Conservation (phyloP, 2,329 filamentous ascomycete species). For the Epichloe hybrida region DNA sequence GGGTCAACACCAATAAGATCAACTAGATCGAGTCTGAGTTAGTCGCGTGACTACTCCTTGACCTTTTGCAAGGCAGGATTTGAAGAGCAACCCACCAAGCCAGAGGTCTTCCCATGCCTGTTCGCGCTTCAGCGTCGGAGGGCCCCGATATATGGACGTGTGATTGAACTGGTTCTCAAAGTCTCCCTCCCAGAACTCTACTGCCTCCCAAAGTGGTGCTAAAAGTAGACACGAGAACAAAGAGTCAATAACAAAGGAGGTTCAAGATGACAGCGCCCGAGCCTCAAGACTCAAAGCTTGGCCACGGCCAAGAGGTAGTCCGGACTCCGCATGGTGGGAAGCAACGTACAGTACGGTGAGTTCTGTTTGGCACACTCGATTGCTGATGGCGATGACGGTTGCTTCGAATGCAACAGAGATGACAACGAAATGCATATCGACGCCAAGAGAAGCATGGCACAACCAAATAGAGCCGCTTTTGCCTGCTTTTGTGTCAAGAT, state of each 20-base stretch:
- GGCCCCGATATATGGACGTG: neutral
- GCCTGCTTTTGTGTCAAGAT: neutral
- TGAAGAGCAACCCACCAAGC: neutral
- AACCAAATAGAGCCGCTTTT: neutral
- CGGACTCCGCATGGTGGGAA: no score
- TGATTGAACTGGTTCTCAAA: slow-evolving; percentile 1
- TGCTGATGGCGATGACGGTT: neutral
- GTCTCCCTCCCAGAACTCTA: slow-evolving; percentile 2
- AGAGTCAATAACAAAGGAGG: no score
- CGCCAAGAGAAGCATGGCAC: neutral
- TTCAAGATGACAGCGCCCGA: no score
- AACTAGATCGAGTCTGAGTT: neutral
- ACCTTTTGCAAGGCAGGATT: neutral
- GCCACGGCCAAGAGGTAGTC: no score
- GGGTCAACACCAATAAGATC: neutral
- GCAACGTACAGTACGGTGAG: neutral
- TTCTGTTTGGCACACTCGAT: neutral
- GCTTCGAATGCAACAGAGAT: neutral
- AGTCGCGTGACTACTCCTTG: neutral
- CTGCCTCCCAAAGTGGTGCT: slow-evolving; percentile 2
- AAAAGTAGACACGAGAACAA: neutral
- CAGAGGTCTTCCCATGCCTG: neutral
- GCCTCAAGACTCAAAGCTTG: no score
- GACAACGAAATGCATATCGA: neutral
- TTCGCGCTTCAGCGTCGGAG: neutral